Evolutionary conservation across 2,329 filamentous ascomycete species (phyloP).

Genomic region (Xylariaceae sp.): DNA sequence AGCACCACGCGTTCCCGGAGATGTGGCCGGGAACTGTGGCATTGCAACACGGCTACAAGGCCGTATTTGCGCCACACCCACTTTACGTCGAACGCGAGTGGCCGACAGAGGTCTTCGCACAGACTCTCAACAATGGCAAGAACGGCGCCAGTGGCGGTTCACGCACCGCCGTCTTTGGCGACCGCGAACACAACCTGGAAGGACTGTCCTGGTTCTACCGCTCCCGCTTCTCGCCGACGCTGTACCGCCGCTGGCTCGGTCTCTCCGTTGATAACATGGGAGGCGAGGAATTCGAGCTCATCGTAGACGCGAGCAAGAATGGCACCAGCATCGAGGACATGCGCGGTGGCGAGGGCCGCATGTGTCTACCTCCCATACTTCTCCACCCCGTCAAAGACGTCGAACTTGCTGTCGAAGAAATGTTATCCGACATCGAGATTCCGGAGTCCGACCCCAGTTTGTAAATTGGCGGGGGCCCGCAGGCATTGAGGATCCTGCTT

Average conservation of each 20-base stretch:
- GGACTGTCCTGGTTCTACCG: constrained; percentile 93
- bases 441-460: constrained; percentile 47
- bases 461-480: constrained; percentile 18
- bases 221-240: constrained; percentile 69
- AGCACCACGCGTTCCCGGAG: constrained; percentile 88
- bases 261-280: constrained; percentile 73
- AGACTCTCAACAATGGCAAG: constrained; percentile 71
- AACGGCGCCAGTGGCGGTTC: constrained; percentile 71
- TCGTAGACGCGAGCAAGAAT: constrained; percentile 47
- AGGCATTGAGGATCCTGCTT: background rate
- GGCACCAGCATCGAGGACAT: constrained; percentile 46
- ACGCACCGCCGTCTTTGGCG: constrained; percentile 68
- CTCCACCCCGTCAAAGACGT: constrained; percentile 83
- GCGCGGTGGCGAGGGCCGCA: constrained; percentile 69
- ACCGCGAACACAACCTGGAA: constrained; percentile 81
- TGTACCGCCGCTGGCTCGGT: constrained; percentile 84
- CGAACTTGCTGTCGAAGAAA: constrained; percentile 57
- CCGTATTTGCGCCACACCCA: constrained; percentile 59
- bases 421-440: constrained; percentile 41
- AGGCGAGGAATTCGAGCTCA: constrained; percentile 68
- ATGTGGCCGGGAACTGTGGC: constrained; percentile 92
- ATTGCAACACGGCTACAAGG: constrained; percentile 59
- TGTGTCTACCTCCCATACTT: constrained; percentile 87
- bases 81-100: constrained; percentile 82
- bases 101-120: constrained; percentile 72